Evolutionary conservation across 2,329 filamentous ascomycete genomes (phyloP).

Genomic region (Trichothecium sympodiale): DNA sequence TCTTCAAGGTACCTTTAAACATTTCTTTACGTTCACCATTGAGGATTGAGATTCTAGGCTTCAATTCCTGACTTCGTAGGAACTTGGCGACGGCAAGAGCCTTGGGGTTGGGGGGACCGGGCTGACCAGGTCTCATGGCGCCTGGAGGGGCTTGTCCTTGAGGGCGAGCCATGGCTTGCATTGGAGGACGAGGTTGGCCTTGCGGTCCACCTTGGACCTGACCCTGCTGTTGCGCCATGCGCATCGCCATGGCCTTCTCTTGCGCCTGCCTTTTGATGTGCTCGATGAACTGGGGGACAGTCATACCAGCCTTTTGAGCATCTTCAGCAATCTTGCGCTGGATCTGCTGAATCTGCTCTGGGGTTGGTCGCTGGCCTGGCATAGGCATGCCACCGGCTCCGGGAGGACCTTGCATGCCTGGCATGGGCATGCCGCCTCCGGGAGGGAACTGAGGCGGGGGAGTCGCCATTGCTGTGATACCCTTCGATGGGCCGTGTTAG

Average conservation of each 20-base stretch:
- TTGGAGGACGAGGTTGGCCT: constrained; percentile 15
- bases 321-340: constrained; percentile 74
- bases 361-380: constrained; percentile 48
- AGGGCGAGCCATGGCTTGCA: too few species aligned
- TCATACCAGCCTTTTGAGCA: constrained; percentile 74
- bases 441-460: constrained; percentile 3
- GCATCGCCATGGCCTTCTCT: constrained; percentile 39
- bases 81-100: constrained; percentile 86
- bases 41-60: constrained; percentile 81
- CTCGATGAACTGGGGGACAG: constrained; percentile 73
- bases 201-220: constrained; percentile 18
- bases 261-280: constrained; percentile 48
- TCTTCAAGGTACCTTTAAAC: constrained; percentile 65
- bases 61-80: constrained; percentile 72
- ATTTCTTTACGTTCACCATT: constrained; percentile 97
- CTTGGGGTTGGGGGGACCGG: constrained; percentile 77
- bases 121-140: constrained; percentile 9
- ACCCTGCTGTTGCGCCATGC: constrained; percentile 31
- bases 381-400: not conserved
- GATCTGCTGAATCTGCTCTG: constrained; percentile 77
- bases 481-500: not conserved
- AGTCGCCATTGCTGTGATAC: constrained; percentile 1
- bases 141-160: constrained; percentile 17
- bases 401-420: too few species aligned
- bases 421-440: not conserved